Percentiles rank a stretch among this genome's conserved stretches.
These are phyloP conservation scores for Trichoderma asperelloides DNA, from an alignment of 495 filamentous ascomycete genomes.

Conservation along the genomic window DNA sequence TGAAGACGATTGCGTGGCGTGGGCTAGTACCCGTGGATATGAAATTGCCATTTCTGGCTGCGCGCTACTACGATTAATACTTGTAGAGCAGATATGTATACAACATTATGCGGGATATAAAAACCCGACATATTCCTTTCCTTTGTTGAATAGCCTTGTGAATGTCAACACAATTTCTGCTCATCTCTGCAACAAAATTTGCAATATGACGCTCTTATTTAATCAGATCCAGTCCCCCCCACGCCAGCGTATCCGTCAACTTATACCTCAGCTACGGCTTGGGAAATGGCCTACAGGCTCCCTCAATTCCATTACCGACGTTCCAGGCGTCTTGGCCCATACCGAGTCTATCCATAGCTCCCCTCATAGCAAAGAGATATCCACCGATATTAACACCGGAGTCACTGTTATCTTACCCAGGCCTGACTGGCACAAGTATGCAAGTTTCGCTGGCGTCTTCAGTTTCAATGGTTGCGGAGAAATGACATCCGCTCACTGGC, in stretches of 20 bases:
- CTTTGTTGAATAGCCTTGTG: too few species aligned
- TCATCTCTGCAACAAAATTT: too few species aligned
- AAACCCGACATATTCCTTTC: neutral
- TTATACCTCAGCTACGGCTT: conserved; percentile 32
- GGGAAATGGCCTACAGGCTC: conserved; percentile 31
- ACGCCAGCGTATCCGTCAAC: conserved; percentile 27
- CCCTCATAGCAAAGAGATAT: neutral
- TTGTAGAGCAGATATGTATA: neutral
- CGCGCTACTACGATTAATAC: too few species aligned
- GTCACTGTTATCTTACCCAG: conserved; percentile 44
- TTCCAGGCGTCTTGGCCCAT: conserved; percentile 39
- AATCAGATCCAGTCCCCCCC: neutral
- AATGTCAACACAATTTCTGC: too few species aligned
- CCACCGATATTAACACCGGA: conserved; percentile 36
- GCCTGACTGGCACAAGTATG: conserved; percentile 35
- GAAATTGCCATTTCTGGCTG: neutral
- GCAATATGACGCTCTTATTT: too few species aligned
- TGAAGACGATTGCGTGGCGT: neutral
- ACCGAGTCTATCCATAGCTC: conserved; percentile 31
- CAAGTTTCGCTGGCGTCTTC: conserved; percentile 41
- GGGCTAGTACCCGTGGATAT: neutral
- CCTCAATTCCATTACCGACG: conserved; percentile 42
- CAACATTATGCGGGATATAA: neutral
- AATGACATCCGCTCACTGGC: conserved; percentile 44
- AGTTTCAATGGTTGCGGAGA: conserved; percentile 47